Evolutionary conservation across 2,329 filamentous ascomycete species (phyloP).

Genomic region (Alternaria rosae): DNA sequence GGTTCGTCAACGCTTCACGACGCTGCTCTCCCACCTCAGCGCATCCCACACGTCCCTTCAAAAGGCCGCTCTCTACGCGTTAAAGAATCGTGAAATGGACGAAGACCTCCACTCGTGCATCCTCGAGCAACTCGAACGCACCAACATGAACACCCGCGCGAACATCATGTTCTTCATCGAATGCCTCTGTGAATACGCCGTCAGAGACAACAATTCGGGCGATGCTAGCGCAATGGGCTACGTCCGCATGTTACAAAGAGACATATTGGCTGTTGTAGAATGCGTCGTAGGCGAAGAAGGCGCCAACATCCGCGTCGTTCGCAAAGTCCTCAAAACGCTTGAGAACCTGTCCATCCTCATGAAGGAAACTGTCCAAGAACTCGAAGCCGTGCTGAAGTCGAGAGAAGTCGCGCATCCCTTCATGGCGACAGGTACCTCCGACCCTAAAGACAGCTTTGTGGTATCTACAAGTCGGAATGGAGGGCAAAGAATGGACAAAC

Average conservation of each 20-base stretch:
- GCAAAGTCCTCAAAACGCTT: slow-evolving; percentile 77
- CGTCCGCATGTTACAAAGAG: slow-evolving; percentile 91
- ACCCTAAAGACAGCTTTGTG: slow-evolving; percentile 20
- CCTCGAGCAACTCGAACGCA: slow-evolving; percentile 91
- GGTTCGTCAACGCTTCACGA: slow-evolving; percentile 96
- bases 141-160: slow-evolving; percentile 94
- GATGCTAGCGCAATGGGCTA: slow-evolving; percentile 75
- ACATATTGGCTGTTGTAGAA: slow-evolving; percentile 90
- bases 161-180: slow-evolving; percentile 99
- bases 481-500: slow-evolving; percentile 72
- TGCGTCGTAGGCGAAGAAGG: slow-evolving; percentile 89
- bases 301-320: slow-evolving; percentile 91
- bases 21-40: slow-evolving; percentile 87
- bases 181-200: slow-evolving; percentile 86
- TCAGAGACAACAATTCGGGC: slow-evolving; percentile 75
- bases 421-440: slow-evolving; percentile 9
- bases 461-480: slow-evolving; percentile 40
- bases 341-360: slow-evolving; percentile 76
- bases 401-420: slow-evolving; percentile 63
- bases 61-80: slow-evolving; percentile 92
- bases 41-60: slow-evolving; percentile 87
- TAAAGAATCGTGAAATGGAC: slow-evolving; percentile 92
- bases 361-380: slow-evolving; percentile 76
- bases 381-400: slow-evolving; percentile 83
- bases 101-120: slow-evolving; percentile 98